Percentiles rank a stretch among this genome's conserved stretches.
phyloP scores from a whole-genome alignment of 148 eudicot species.

The Rhododendron vialii region DNA sequence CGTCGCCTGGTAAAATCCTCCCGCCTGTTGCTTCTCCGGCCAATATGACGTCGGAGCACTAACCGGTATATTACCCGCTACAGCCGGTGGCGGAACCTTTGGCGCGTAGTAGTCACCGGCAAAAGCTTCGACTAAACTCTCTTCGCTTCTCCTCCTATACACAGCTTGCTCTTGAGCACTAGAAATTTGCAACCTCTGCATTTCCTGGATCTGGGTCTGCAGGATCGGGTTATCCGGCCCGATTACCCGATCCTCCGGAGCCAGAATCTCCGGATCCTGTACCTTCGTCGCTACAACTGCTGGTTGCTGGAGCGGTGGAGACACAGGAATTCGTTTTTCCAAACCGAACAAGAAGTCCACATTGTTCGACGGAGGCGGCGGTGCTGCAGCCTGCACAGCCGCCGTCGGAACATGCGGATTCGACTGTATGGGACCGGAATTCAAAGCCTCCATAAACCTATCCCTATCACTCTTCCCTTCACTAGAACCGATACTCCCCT shows the following conservation, averaged over 20 bases:
- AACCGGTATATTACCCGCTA: conserved; percentile 20
- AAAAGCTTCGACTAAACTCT: conserved; percentile 29
- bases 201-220: conserved; percentile 51
- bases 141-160: conserved; percentile 39
- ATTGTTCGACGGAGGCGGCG: conserved; percentile 26
- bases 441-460: conserved; percentile 57
- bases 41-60: conserved; percentile 37
- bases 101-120: conserved; percentile 39
- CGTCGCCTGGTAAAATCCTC: conserved; percentile 29
- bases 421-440: conserved; percentile 33
- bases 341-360: conserved; percentile 73
- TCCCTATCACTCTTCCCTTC: conserved; percentile 41
- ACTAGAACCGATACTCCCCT: conserved; percentile 32
- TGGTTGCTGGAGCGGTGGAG: conserved; percentile 5
- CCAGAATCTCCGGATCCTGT: conserved; percentile 17
- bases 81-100: conserved; percentile 18
- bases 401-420: conserved; percentile 6
- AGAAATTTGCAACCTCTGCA: conserved; percentile 53
- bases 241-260: conserved; percentile 22
- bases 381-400: neutral
- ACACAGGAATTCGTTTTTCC: conserved; percentile 35
- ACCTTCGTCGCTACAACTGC: neutral
- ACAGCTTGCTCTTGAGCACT: conserved; percentile 29
- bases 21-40: conserved; percentile 31
- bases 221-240: conserved; percentile 40